Percentiles rank a stretch among this genome's conserved stretches.
phyloP scores from a whole-genome alignment of 176 grass and related monocot species.

The Thinopyrum elongatum region DNA sequence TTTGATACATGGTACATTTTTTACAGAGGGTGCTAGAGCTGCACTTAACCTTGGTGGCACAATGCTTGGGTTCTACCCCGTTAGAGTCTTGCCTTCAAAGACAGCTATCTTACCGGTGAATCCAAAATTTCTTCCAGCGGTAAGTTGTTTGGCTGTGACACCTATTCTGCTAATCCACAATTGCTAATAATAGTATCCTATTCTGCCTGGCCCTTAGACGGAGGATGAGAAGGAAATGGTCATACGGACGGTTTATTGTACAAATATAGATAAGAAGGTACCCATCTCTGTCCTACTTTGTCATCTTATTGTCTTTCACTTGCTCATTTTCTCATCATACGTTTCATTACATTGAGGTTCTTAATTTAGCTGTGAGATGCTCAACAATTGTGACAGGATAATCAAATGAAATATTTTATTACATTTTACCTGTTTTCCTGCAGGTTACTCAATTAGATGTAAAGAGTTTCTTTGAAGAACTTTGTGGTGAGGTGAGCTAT shows the following conservation, averaged over 20 bases:
- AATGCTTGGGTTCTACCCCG: slow-evolving; percentile 86
- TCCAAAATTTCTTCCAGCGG: slow-evolving; percentile 92
- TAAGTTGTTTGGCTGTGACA: slow-evolving; percentile 15
- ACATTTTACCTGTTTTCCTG: slow-evolving; percentile 11
- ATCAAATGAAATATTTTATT: slow-evolving; percentile 20
- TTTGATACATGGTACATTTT: slow-evolving; percentile 21
- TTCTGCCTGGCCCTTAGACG: slow-evolving; percentile 45
- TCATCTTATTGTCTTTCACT: not conserved
- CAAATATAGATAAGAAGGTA: slow-evolving; percentile 99
- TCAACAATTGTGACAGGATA: not conserved
- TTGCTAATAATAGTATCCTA: slow-evolving; percentile 29
- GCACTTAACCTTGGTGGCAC: slow-evolving; percentile 84
- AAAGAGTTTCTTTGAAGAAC: slow-evolving; percentile 78
- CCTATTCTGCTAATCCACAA: slow-evolving; percentile 4
- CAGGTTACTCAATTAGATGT: slow-evolving; percentile 87
- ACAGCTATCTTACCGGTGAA: slow-evolving; percentile 98
- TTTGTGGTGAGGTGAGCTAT: slow-evolving; percentile 81
- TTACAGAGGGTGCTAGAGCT: slow-evolving; percentile 63
- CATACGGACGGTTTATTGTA: slow-evolving; percentile 92
- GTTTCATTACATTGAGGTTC: not conserved
- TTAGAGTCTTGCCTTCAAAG: slow-evolving; percentile 97
- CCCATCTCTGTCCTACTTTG: not conserved
- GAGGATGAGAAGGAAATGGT: slow-evolving; percentile 97
- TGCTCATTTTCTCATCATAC: not conserved
- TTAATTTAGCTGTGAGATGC: not conserved